phyloP scores from a whole-genome alignment of 2,329 filamentous ascomycete genomes.

The Parastagonospora nodorum region DNA sequence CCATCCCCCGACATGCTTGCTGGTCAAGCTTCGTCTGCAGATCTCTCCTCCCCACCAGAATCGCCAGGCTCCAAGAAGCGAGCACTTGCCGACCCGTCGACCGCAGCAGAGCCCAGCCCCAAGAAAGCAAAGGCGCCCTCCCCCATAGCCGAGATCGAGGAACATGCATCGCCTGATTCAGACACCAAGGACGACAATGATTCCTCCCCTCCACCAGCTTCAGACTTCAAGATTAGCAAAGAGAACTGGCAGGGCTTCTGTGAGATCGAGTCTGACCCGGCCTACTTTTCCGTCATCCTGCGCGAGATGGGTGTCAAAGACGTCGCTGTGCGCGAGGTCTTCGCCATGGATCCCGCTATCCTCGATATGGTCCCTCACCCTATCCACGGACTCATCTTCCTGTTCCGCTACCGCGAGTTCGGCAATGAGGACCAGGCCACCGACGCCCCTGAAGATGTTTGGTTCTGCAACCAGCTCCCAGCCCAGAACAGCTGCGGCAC shows the following conservation, averaged over 20 bases:
- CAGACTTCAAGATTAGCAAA: conserved; percentile 47
- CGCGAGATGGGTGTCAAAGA: conserved; percentile 75
- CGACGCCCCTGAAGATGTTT: conserved; percentile 69
- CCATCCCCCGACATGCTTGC: neutral
- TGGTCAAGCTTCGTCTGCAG: neutral
- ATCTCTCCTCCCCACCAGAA: neutral
- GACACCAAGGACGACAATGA: neutral
- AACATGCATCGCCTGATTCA: neutral
- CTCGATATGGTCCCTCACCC: conserved; percentile 33
- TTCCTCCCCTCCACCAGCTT: no score
- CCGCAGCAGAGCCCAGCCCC: conserved; percentile 11
- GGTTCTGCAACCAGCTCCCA: conserved; percentile 89
- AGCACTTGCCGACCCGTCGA: conserved; percentile 8
- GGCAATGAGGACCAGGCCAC: conserved; percentile 56
- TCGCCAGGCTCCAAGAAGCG: conserved; percentile 22
- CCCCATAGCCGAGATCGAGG: neutral
- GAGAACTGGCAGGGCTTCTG: conserved; percentile 71
- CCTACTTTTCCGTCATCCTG: conserved; percentile 83
- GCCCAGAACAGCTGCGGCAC: conserved; percentile 80
- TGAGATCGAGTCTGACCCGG: conserved; percentile 89
- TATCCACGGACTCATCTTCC: conserved; percentile 83
- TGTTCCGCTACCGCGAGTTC: conserved; percentile 72
- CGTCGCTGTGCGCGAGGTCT: conserved; percentile 76
- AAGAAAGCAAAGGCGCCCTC: conserved; percentile 21
- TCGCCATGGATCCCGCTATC: conserved; percentile 64